phyloP scores from a whole-genome alignment of 139 green algal species.

The Chlamydomonas eustigma region DNA sequence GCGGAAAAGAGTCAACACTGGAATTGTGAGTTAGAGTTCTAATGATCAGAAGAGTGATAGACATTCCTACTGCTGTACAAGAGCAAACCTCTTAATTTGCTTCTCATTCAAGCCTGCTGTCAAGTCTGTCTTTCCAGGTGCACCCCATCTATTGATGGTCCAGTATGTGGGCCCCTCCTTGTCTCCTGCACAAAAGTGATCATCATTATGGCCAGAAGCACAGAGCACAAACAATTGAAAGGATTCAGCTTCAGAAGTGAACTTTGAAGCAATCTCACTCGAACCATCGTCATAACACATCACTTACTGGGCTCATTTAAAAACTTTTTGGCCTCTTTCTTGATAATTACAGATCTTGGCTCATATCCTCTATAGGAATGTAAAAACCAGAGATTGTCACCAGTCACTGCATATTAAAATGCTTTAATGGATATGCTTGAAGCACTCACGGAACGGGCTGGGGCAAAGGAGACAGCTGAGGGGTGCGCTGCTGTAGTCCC shows the following conservation, averaged over 20 bases:
- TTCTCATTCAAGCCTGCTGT: neutral
- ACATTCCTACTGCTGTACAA: neutral
- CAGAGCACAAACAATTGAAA: no score
- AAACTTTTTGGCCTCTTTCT: no score
- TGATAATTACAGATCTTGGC: no score
- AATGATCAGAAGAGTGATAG: neutral
- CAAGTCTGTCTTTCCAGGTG: neutral
- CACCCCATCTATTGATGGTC: slow-evolving; percentile 39
- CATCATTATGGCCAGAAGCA: no score
- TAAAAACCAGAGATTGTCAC: no score
- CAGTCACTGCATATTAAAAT: no score
- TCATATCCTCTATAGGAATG: no score
- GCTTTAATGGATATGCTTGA: no score
- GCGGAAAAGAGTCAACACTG: neutral
- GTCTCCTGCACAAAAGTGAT: neutral
- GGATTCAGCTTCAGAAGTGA: no score
- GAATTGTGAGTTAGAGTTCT: neutral
- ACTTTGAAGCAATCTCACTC: no score
- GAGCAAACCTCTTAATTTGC: neutral
- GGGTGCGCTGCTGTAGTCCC: slow-evolving; percentile 3
- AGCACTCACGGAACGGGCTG: neutral
- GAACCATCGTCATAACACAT: no score
- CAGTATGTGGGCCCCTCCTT: slow-evolving; percentile 28
- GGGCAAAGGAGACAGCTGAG: neutral
- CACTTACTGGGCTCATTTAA: no score